Base-by-base conservation (phyloP, 768 basidiomycete genomes). In the Tricholomella constricta region DNA sequence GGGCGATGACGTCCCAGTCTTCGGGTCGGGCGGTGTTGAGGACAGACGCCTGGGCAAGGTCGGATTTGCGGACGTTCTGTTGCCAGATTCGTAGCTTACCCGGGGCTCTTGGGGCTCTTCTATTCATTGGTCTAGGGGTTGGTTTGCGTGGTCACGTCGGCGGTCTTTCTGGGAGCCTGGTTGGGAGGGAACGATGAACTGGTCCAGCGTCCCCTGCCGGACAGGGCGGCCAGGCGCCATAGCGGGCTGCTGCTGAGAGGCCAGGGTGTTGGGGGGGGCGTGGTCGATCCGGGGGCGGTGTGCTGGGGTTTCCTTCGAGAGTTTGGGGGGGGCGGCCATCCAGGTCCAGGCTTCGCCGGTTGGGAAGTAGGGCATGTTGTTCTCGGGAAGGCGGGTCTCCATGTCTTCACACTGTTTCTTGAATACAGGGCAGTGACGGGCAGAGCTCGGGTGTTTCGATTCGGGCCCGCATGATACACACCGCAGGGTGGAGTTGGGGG, bases 1-100 rank as follows among this genome's bases (percentile, higher is more conserved):
- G 27, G 0, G 56, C 52, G 0, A 70, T 20, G 2, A 73, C 54
- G 53, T 72, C 65, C 49, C 56, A 66, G 9, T 63, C 34, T 6
- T 38, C 41, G 3, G 48, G 54, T 22, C 36, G 12, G n/a, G 45
- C 49, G 4, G 50, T 20, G 43, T 62, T 51, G 0, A 71, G 47
- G 0, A 66, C 14, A 23, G 57, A 53, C 10, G 35, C 38, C 34
- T 63, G 62, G 0, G 65, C 54, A 0, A 17, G 44, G 11, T 27
- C 19, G 2, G 69, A 70, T 23, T 63, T 65, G 51, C 61, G 59
- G 6, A 66, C 15, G 35, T 71, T 71, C 27, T 65, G 64, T 44
- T 68, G 66, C 58, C 62, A 62, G 20, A 70, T 65, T 0, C 61
- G 37, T 9, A 69, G 45, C 6, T n/a, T 23, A 2, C 31, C 15